Percentiles rank a stretch among this genome's conserved stretches.
Evolutionary conservation across 108 stramenopile species (phyloP).

Genomic region (Pseudonitzschia multistriata): DNA sequence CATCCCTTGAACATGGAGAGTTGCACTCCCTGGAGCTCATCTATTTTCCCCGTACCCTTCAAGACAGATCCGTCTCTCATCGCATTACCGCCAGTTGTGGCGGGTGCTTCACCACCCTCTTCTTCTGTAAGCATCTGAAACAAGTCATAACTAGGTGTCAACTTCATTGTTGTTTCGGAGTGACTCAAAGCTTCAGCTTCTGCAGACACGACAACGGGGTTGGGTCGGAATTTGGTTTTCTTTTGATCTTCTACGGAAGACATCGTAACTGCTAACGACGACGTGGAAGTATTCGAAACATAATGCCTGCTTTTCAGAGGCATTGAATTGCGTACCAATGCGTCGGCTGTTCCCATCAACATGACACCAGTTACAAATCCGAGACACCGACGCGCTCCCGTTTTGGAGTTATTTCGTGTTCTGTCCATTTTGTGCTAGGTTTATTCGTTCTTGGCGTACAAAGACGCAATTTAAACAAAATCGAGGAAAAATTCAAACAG

Average conservation of each 20-base stretch:
- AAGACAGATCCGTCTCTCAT: slow-evolving; percentile 55
- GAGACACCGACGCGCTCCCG: neutral
- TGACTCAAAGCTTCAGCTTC: slow-evolving; percentile 83
- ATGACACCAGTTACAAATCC: slow-evolving; percentile 21
- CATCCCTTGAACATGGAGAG: slow-evolving; percentile 56
- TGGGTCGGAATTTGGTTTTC: slow-evolving; percentile 41
- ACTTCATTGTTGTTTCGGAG: slow-evolving; percentile 84
- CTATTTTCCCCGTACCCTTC: slow-evolving; percentile 43
- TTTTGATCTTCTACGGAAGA: slow-evolving; percentile 27
- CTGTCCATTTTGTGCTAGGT: neutral
- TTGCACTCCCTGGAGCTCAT: slow-evolving; percentile 57
- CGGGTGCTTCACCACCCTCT: slow-evolving; percentile 73
- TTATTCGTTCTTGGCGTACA: no score
- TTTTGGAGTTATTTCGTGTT: neutral
- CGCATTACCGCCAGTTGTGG: slow-evolving; percentile 60
- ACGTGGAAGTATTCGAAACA: neutral
- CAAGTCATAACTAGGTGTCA: slow-evolving; percentile 78
- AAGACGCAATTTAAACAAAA: no score
- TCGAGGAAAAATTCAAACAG: no score
- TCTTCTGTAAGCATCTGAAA: slow-evolving; percentile 74
- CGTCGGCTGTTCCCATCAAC: slow-evolving; percentile 23
- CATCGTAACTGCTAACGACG: slow-evolving; percentile 28
- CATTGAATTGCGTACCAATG: slow-evolving; percentile 17
- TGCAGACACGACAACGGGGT: slow-evolving; percentile 79
- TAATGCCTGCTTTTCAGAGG: slow-evolving; percentile 8